Conservation (phyloP, 164 flowering plant species). For the Magnolia sinica region DNA sequence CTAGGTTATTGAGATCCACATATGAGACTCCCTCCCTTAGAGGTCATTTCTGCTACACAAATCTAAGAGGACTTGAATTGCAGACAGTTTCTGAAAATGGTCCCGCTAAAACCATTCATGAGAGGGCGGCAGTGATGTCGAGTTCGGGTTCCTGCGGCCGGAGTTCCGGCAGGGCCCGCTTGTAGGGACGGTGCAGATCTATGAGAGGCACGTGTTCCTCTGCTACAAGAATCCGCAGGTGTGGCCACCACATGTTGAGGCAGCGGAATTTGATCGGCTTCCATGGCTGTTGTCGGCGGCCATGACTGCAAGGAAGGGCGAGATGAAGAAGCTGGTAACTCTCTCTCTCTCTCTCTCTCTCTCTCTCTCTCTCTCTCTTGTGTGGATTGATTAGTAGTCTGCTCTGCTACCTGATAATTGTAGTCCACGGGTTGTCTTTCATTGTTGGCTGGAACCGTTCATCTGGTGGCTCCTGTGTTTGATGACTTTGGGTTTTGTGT, state of each 20-base stretch:
- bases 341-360: background rate
- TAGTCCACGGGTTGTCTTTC: too few relatives aligned
- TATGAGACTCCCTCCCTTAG: too few relatives aligned
- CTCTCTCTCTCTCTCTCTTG: background rate
- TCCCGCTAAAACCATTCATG: too few relatives aligned
- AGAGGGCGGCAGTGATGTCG: constrained; percentile 51
- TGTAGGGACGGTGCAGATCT: constrained; percentile 65
- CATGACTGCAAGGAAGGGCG: constrained; percentile 52
- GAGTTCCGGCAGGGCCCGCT: constrained; percentile 59
- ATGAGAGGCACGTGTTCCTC: constrained; percentile 80
- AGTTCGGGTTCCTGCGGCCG: constrained; percentile 60
- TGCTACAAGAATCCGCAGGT: constrained; percentile 85
- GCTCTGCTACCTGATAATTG: too few relatives aligned
- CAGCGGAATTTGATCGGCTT: constrained; percentile 89
- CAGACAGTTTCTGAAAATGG: too few relatives aligned
- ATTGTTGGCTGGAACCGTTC: too few relatives aligned
- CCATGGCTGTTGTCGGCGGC: constrained; percentile 83
- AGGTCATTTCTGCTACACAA: too few relatives aligned
- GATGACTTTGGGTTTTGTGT: too few relatives aligned
- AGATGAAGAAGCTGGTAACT: constrained; percentile 51
- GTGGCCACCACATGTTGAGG: constrained; percentile 85
- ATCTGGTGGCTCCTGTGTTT: too few relatives aligned
- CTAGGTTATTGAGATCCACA: too few relatives aligned
- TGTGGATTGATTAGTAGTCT: background rate
- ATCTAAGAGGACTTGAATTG: too few relatives aligned